Evolutionary conservation across 805 yeast species (phyloP), one percentile per base, ranked within the genome.

Genomic region (Pichia thaimueangensis): DNA sequence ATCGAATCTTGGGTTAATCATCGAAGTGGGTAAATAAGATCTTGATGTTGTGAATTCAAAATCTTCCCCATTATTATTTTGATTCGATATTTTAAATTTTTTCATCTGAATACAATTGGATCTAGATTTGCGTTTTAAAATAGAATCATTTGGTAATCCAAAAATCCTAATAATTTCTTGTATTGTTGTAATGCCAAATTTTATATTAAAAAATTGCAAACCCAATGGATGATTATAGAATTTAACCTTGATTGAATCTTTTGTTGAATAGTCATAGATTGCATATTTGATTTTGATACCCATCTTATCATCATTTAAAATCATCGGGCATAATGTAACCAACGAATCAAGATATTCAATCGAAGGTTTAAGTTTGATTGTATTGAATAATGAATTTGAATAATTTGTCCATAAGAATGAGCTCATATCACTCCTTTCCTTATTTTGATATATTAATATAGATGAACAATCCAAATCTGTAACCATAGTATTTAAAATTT

Each of bases 141-240:
- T 67, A 4, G 63, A 64, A 35, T 73, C 80, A 36, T 74, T 75
- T 0, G 85, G 83, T 2, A 80, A 77, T 0, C 84, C 84, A 17
- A 78, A 56, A 0, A 60, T 51, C 16, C 62, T 57, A 7, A 77
- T 48, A 0, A 76, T 58, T 19, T 70, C 73, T 47, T 73, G 78
- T 59, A 76, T 76, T 1, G 73, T 59, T 2, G 78, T 69, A 25
- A 53, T 34, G 0, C 78, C 76, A 3, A 78, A 55, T 5, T 45
- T 35, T 3, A 70, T 42, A 1, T 16, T 16, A 25, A 48, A 54
- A 6, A 30, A 37, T 35, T 17, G 50, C 39, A 19, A 32, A 27
- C 19, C 45, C 11, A 20, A 32, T 27, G 29, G 54, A 45, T 34
- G 49, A 13, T 27, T 32, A 3, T 21, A 20, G 27, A 33, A 34